phyloP scores from a whole-genome alignment of 345 rosid genomes.

The Eucalyptus camaldulensis region DNA sequence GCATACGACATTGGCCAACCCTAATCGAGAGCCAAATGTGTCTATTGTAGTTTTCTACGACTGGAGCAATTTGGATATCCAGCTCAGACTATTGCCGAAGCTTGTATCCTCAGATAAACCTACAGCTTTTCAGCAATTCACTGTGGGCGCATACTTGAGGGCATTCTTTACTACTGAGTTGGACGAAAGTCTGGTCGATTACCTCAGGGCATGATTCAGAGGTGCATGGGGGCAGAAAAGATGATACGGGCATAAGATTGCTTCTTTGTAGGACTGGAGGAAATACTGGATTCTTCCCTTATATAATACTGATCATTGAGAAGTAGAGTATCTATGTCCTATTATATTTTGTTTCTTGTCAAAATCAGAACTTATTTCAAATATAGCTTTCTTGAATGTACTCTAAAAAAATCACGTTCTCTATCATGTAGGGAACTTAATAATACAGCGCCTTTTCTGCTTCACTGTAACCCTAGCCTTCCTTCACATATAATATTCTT shows the following conservation, averaged over 20 bases:
- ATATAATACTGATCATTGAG: too few species aligned
- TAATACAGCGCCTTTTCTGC: too few species aligned
- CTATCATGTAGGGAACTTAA: too few species aligned
- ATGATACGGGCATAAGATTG: neutral
- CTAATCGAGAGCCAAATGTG: constrained; percentile 3
- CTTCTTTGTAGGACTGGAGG: neutral
- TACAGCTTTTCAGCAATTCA: constrained; percentile 10
- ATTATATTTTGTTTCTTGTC: too few species aligned
- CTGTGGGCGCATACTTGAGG: neutral
- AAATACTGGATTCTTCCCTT: neutral
- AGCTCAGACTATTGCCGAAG: constrained; percentile 20
- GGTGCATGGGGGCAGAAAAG: neutral
- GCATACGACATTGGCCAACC: constrained; percentile 31
- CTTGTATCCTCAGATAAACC: constrained; percentile 20
- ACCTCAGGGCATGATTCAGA: constrained; percentile 10
- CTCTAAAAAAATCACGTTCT: too few species aligned
- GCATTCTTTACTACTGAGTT: constrained; percentile 22
- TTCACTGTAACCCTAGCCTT: too few species aligned
- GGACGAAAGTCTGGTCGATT: constrained; percentile 20
- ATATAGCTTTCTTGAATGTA: too few species aligned
- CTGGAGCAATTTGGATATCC: neutral
- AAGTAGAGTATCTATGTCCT: too few species aligned
- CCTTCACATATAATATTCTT: too few species aligned
- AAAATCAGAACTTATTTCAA: too few species aligned
- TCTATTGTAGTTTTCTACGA: constrained; percentile 25